phyloP scores from a whole-genome alignment of 164 flowering plant species.

The Piper betle region DNA sequence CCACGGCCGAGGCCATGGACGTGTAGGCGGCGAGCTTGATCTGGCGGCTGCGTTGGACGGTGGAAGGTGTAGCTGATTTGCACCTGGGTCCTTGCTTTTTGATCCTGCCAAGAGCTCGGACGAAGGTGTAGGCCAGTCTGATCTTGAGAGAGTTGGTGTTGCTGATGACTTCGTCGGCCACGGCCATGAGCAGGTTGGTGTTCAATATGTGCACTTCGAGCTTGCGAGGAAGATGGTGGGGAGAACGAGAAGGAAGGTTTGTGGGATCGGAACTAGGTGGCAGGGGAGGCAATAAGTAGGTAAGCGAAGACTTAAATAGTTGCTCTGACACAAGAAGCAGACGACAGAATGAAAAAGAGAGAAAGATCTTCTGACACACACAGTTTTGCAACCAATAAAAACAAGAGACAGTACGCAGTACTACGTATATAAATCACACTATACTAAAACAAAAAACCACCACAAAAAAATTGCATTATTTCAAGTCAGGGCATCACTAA shows the following conservation, averaged over 20 bases:
- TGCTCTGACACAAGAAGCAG: constrained; percentile 37
- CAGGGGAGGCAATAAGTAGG: constrained; percentile 2
- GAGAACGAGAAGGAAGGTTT: not conserved
- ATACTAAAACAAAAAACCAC: no score
- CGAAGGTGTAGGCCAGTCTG: constrained; percentile 22
- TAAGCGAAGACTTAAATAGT: constrained; percentile 11
- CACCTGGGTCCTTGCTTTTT: constrained; percentile 4
- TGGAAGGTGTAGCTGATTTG: constrained; percentile 1
- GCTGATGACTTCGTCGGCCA: not conserved
- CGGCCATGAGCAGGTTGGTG: not conserved
- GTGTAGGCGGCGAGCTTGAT: constrained; percentile 34
- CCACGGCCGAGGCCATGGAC: constrained; percentile 39
- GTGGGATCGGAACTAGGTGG: constrained; percentile 1
- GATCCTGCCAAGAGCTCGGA: constrained; percentile 18
- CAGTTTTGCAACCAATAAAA: not conserved
- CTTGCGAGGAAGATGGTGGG: not conserved
- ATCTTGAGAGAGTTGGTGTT: constrained; percentile 12
- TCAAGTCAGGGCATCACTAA: no score
- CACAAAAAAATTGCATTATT: no score
- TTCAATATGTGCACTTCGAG: not conserved
- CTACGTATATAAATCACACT: no score
- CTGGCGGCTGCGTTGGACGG: constrained; percentile 8
- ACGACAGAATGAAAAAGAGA: constrained; percentile 16
- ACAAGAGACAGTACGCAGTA: not conserved
- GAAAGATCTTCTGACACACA: constrained; percentile 27